These are phyloP conservation scores for Tricholoma sp. DNA, from an alignment of 768 basidiomycete genomes.

Conservation along the genomic window DNA sequence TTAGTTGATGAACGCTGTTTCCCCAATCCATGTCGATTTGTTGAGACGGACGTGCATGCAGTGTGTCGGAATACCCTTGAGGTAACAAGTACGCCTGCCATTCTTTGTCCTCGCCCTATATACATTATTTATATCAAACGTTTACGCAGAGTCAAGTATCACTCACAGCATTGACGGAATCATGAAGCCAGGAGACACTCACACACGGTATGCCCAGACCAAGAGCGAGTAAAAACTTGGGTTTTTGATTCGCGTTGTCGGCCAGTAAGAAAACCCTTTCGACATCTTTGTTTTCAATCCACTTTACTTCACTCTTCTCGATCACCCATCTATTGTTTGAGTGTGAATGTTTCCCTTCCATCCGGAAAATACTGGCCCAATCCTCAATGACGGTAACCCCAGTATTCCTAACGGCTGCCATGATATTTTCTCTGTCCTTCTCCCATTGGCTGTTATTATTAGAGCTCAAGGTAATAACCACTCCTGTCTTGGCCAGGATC, in stretches of 20 bases:
- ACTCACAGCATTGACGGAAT: constrained; percentile 30
- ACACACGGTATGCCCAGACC: constrained; percentile 86
- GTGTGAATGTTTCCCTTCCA: constrained; percentile 46
- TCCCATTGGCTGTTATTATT: constrained; percentile 28
- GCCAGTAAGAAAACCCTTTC: constrained; percentile 63
- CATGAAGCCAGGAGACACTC: constrained; percentile 48
- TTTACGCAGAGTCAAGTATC: not conserved
- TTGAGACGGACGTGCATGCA: constrained; percentile 35
- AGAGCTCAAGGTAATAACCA: constrained; percentile 61
- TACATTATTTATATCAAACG: constrained; percentile 1
- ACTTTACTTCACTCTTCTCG: constrained; percentile 40
- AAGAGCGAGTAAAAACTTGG: constrained; percentile 78
- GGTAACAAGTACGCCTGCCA: constrained; percentile 61
- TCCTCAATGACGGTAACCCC: constrained; percentile 64
- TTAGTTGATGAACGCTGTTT: constrained; percentile 43
- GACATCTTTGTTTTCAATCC: constrained; percentile 36
- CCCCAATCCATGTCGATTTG: constrained; percentile 48
- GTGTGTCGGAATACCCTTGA: constrained; percentile 48
- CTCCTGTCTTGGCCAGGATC: constrained; percentile 44
- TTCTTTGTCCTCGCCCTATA: constrained; percentile 36
- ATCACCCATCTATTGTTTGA: constrained; percentile 50
- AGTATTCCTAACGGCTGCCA: constrained; percentile 37
- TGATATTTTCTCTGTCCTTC: constrained; percentile 38
- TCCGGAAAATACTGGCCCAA: constrained; percentile 47
- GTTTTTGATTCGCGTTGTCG: constrained; percentile 61